These are phyloP conservation scores for Neonothopanus nambi DNA, from an alignment of 1,284 basidiomycete genomes.

Conservation along the genomic window DNA sequence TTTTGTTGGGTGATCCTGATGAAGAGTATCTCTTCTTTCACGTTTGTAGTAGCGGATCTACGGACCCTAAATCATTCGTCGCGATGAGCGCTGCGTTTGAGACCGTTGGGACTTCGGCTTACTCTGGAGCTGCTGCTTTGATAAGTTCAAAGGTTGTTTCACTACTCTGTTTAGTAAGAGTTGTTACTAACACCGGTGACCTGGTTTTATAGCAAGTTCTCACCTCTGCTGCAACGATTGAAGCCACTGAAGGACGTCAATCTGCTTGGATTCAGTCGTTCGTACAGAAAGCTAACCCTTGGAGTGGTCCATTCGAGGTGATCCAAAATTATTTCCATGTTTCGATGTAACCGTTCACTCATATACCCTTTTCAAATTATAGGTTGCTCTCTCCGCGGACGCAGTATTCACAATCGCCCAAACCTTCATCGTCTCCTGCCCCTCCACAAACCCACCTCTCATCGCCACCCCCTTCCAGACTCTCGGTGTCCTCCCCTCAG, in stretches of 20 bases:
- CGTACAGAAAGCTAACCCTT: slow-evolving; percentile 46
- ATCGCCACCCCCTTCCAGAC: slow-evolving; percentile 38
- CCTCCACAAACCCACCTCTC: slow-evolving; percentile 43
- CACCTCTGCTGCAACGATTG: slow-evolving; percentile 41
- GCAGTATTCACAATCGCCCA: slow-evolving; percentile 47
- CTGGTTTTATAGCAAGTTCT: slow-evolving; percentile 28
- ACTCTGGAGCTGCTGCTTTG: slow-evolving; percentile 52
- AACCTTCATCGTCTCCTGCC: slow-evolving; percentile 49
- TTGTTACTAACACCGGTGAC: background rate
- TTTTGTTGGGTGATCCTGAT: background rate
- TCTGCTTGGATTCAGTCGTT: slow-evolving; percentile 52
- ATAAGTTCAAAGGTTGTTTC: slow-evolving; percentile 35
- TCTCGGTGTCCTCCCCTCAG: slow-evolving; percentile 22
- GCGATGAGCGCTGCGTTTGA: slow-evolving; percentile 57
- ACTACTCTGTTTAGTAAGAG: no score
- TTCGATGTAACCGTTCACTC: background rate
- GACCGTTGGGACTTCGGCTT: slow-evolving; percentile 53
- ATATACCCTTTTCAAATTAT: slow-evolving; percentile 20
- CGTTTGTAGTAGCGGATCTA: slow-evolving; percentile 42
- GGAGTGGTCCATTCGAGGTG: slow-evolving; percentile 55
- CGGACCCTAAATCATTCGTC: slow-evolving; percentile 49
- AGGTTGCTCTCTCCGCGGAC: slow-evolving; percentile 51
- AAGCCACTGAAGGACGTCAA: slow-evolving; percentile 47
- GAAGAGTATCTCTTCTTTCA: no score
- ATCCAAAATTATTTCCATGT: background rate